Evolutionary conservation across 192 early-diverging fungal genomes (phyloP), one percentile per base, ranked within the genome.

Genomic region (Mycoemilia scoparia): DNA sequence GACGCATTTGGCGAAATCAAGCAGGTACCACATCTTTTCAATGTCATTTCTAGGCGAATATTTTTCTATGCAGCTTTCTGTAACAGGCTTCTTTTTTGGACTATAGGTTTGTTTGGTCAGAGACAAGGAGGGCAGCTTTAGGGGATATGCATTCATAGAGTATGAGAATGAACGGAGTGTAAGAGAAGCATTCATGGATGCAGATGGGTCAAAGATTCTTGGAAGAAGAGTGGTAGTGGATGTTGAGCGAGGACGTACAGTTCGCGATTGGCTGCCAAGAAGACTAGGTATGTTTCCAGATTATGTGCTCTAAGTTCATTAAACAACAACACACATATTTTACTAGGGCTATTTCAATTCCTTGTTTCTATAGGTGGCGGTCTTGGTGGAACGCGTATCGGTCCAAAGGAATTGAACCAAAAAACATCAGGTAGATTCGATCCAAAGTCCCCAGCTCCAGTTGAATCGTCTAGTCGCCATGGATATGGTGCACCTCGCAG

Each of bases 91-190:
- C 27, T 28, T 28, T 10, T 28, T 10, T 28, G 27, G 9, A 28
- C 9, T 12, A 28, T 38, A 86, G 79, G 51, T 80, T 21, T 54
- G 66, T 21, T 71, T 88, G 35, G 83, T 87, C 16, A 68, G 62
- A 30, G 67, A 76, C 39, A 50, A 56, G 43, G 64, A 66, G 0
- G 73, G 70, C 5, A 76, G 87, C 52, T 76, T 84, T 11, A 71
- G 78, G 46, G 89, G 92, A 24, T 96, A 93, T 41, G 92, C 86
- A 0, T 96, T 96, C 44, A 71, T 96, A 42, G 92, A 96, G 59
- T 96, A 70, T 52, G 87, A 83, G 44, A 67, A 77, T 29, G 92
- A 96, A 56, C 55, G 64, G 12, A 83, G 82, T 39, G 73, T 89
- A 76, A 71, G 70, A 38, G 65, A 69, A 10, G 60, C 60, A 4